Base-by-base conservation (phyloP, 2,329 filamentous ascomycete genomes). In the Penicillium glabrum region DNA sequence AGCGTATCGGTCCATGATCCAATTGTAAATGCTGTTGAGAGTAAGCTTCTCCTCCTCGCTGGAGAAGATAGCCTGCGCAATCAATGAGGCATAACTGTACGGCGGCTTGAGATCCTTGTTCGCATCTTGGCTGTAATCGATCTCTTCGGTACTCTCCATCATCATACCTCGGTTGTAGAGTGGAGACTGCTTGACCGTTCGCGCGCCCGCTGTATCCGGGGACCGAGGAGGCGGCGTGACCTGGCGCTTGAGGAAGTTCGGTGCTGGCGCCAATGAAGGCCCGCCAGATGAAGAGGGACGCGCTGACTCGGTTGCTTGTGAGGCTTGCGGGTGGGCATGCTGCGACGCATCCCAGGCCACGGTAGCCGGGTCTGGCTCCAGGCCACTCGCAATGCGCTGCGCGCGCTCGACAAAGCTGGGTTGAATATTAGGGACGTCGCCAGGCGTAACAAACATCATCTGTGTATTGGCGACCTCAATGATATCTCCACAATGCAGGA, bases 401-500 rank as follows among this genome's bases (percentile, higher is more conserved):
- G 89, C 87, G 46, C 89, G 86, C 64, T 89, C 84, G 16, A 90
- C 82, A 69, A 89, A 92, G 67, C 78, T 84, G 23, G 82, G 82
- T 68, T 89, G 85, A 58, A 96, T 87, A 46, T 84, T 81, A 26
- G 92, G 81, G 24, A 85, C 84, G 54, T 90, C 88, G 24, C 86
- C 86, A 0, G 95, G 93, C n/a, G 96, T 85, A 47, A 97, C 91
- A 75, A 99, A 99, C 82, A 98, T 93, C 95, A 99, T 99, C 78
- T 99, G 93, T 1, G 95, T 90, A 52, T 90, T 90, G 66, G 89
- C 89, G 69, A 98, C 90, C 69, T 96, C 92, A 56, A 99, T 88
- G 44, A 98, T 91, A 71, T 93, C 88, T 56, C 95, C 95, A 67
- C 93, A 96, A 43, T 86, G 85, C 26, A 99, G 82, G 29, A 85